A percentile compares a stretch with the other conserved stretches of the same genome.
These are phyloP conservation scores for Tardiomyces depauwii DNA, from an alignment of 1,139 yeast species.

Conservation along the genomic window DNA sequence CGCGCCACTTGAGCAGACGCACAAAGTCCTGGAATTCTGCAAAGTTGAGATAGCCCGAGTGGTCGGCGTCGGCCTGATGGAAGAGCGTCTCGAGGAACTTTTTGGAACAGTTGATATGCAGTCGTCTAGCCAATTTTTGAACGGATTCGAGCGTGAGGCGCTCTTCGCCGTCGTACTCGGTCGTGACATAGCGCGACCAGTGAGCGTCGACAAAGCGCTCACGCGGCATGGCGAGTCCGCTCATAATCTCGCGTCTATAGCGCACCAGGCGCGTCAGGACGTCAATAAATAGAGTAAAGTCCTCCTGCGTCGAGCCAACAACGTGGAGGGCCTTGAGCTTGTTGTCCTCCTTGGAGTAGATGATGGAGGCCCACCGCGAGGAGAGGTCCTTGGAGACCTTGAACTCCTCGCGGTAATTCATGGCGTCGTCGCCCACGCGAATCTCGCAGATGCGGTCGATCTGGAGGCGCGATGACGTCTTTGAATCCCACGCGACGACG, in stretches of 20 bases:
- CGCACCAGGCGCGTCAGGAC: conserved; percentile 36
- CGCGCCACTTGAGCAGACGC: conserved; percentile 37
- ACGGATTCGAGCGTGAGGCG: conserved; percentile 59
- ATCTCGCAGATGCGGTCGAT: conserved; percentile 65
- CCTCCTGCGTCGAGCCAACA: conserved; percentile 55
- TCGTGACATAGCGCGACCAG: conserved; percentile 41
- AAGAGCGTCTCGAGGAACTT: conserved; percentile 33
- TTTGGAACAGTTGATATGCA: conserved; percentile 55
- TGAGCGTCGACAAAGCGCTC: conserved; percentile 44
- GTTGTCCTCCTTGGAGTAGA: conserved; percentile 42
- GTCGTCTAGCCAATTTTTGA: conserved; percentile 46
- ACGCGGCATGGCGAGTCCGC: conserved; percentile 43
- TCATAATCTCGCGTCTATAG: conserved; percentile 41
- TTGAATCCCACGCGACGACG: conserved; percentile 41
- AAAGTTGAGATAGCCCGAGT: conserved; percentile 43
- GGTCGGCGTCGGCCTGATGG: conserved; percentile 36
- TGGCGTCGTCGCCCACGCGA: conserved; percentile 58
- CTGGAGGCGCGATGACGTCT: conserved; percentile 38
- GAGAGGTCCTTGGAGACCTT: conserved; percentile 58
- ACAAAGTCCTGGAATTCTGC: conserved; percentile 68
- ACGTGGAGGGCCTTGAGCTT: conserved; percentile 61
- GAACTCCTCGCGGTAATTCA: conserved; percentile 74
- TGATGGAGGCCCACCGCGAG: conserved; percentile 67
- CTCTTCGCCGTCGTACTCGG: conserved; percentile 26
- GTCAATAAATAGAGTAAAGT: conserved; percentile 42